Evolutionary conservation across 208 protist species (phyloP).

Genomic region (Novymonas esmeraldas): DNA sequence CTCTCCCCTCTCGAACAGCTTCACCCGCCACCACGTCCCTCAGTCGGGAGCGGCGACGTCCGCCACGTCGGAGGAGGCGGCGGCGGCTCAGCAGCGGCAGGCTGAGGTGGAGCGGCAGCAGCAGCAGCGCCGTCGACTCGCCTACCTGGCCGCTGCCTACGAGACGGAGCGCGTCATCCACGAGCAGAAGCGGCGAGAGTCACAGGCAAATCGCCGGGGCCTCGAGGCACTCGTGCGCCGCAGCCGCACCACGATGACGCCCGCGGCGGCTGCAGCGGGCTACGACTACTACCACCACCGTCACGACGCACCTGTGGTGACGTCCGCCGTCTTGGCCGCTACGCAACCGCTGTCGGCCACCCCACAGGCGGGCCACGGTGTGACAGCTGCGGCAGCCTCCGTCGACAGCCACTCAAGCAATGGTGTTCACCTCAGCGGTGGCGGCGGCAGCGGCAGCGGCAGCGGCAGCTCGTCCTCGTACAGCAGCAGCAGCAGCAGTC

Average conservation of each 20-base stretch:
- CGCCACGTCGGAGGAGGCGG: no score
- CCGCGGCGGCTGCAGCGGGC: conserved; percentile 21
- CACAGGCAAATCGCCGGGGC: conserved; percentile 14
- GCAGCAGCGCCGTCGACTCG: neutral
- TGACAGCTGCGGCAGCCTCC: no score
- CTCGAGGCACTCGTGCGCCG: conserved; percentile 3
- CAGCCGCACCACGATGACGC: conserved; percentile 23
- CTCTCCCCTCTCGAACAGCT: neutral
- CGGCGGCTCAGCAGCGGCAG: neutral
- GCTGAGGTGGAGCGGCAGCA: neutral
- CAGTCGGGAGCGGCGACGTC: neutral
- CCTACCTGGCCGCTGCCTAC: conserved; percentile 30
- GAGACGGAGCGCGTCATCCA: conserved; percentile 30
- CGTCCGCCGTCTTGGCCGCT: neutral
- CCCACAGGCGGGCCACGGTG: no score
- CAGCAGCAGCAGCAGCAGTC: neutral
- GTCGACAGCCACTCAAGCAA: no score
- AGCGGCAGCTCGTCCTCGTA: neutral
- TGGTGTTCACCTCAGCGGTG: neutral
- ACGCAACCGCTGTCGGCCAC: neutral
- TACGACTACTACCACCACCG: conserved; percentile 18
- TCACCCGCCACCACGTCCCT: neutral
- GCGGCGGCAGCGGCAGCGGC: conserved; percentile 1
- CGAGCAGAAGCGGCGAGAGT: conserved; percentile 31
- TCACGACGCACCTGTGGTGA: conserved; percentile 1